Percentiles rank a stretch among this genome's conserved stretches.
Evolutionary conservation across 176 grass and related monocot species (phyloP).

Genomic region (Rhynchospora tenuis): DNA sequence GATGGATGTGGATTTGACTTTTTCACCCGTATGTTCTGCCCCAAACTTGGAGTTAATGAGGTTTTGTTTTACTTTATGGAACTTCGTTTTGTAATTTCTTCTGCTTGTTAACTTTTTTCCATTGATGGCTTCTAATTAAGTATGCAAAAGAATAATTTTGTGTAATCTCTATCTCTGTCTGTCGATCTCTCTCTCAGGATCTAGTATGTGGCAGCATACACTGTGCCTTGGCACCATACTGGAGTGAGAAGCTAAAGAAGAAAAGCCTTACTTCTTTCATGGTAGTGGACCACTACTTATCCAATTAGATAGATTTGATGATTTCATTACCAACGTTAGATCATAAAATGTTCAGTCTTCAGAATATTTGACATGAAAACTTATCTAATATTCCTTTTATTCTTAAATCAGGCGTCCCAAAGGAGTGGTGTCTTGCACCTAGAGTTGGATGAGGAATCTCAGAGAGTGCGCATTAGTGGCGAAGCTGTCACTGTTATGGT

Average conservation of each 20-base stretch:
- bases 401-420: neutral
- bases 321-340: neutral
- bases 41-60: neutral
- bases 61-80: neutral
- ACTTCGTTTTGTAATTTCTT: neutral
- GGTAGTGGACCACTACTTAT: neutral
- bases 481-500: neutral
- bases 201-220: neutral
- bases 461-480: neutral
- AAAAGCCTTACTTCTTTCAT: neutral
- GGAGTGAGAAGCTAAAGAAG: neutral
- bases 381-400: neutral
- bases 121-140: neutral
- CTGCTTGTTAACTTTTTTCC: neutral
- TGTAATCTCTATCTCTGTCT: neutral
- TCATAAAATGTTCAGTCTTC: neutral
- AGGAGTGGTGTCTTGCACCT: neutral
- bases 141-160: neutral
- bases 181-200: neutral
- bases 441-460: neutral
- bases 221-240: neutral
- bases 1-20: constrained; percentile 53
- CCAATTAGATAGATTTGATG: neutral
- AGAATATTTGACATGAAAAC: neutral
- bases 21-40: constrained; percentile 40